Base-by-base conservation (phyloP, 768 basidiomycete genomes). In the Trichaptum fuscoviolaceum region DNA sequence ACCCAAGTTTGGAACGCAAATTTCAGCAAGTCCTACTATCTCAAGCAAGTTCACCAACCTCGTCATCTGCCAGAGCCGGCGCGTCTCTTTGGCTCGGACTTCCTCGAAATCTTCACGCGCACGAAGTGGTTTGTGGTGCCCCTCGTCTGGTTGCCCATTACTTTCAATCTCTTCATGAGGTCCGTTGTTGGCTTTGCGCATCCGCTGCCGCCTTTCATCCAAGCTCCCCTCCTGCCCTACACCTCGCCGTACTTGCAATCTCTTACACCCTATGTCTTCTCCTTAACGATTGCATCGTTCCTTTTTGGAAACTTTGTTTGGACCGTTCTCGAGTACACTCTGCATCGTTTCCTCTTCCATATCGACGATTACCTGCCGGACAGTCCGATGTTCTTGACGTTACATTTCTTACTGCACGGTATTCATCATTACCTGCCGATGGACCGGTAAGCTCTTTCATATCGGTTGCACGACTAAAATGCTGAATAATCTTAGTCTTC, bases 291-390 rank as follows among this genome's bases (percentile, higher is more conserved):
- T 23, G 69, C 78, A 0, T 96, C 88, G 77, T 98, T 96, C 82
- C 75, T 94, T 67, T 63, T 87, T 57, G 97, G 97, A 6, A 95
- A 93, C 75, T 35, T 97, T 63, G 82, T 96, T 65, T 99, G 96
- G 96, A 99, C 97, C 0, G 75, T 97, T 67, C 78, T 97, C 75
- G 97, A 99, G 77, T 99, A 99, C 75, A 79, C 82, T 15, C 79
- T 99, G 72, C 97, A 99, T 77, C 90, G 97, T 57, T 98, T 98
- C 86, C 79, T 99, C 63, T 99, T 99, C 87, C 97, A 99, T 77
- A 79, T 99, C 71, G 97, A 99, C 73, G 82, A 87, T 9, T 77
- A 83, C 72, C 84, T 99, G 24, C 97, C 97, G 1, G 97, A 99
- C 77, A 82, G 79, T 66, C 89, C 90, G 6, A 78, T 80, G 63